phyloP scores from a whole-genome alignment of 2,329 filamentous ascomycete species.

The Alternaria dauci region DNA sequence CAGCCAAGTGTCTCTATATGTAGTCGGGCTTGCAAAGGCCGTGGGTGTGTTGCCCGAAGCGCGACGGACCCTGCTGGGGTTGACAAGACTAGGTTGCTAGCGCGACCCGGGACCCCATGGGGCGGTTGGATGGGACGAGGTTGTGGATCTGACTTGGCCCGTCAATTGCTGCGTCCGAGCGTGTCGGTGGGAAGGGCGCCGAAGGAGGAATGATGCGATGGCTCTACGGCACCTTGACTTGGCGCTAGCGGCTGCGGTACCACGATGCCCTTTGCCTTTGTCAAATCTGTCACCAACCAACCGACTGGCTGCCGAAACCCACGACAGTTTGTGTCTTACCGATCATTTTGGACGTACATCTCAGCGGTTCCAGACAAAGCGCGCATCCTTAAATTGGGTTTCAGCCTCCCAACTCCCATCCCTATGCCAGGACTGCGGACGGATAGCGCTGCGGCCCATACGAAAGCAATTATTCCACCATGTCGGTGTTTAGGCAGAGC shows the following conservation, averaged over 20 bases:
- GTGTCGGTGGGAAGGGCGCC: conserved; percentile 32
- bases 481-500: conserved; percentile 23
- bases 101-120: conserved; percentile 44
- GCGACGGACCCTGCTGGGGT: conserved; percentile 15
- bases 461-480: conserved; percentile 18
- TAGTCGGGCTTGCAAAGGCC: conserved; percentile 30
- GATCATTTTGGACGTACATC: conserved; percentile 3
- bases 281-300: conserved; percentile 20
- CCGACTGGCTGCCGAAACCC: not conserved
- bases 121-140: conserved; percentile 46
- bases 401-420: conserved; percentile 25
- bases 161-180: conserved; percentile 33
- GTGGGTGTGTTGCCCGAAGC: conserved; percentile 19
- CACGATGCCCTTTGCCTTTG: conserved; percentile 31
- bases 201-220: conserved; percentile 13
- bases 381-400: conserved; percentile 15
- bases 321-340: conserved; percentile 6
- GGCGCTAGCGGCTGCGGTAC: conserved; percentile 32
- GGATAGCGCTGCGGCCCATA: conserved; percentile 28
- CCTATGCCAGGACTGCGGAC: conserved; percentile 8
- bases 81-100: conserved; percentile 31
- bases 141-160: conserved; percentile 41
- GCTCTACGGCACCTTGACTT: conserved; percentile 12
- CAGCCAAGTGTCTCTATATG: conserved; percentile 41
- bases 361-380: conserved; percentile 10